phyloP scores from a whole-genome alignment of 768 basidiomycete species.

The Rubroboletus pulcherrimus region DNA sequence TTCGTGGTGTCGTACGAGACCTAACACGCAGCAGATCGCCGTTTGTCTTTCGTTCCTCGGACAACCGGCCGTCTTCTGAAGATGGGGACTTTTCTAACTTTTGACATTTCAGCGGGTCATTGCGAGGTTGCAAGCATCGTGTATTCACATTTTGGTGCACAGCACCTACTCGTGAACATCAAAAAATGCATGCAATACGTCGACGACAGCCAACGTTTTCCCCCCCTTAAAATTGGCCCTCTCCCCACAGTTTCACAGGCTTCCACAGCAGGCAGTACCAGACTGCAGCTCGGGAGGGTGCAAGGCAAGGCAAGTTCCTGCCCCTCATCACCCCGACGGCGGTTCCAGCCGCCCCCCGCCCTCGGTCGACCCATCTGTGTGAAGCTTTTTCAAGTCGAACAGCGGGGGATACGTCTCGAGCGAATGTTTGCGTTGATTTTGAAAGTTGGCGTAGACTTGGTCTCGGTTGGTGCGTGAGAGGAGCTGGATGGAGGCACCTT shows the following conservation, averaged over 20 bases:
- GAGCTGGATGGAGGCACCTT: constrained; percentile 39
- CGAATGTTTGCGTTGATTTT: constrained; percentile 2
- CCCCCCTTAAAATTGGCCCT: neutral
- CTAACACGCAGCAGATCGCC: too few relatives aligned
- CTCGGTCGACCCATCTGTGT: constrained; percentile 19
- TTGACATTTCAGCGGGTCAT: too few relatives aligned
- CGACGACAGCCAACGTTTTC: neutral
- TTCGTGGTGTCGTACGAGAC: neutral
- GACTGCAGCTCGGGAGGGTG: neutral
- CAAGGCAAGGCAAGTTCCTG: too few relatives aligned
- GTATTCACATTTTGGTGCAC: neutral
- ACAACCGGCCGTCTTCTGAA: neutral
- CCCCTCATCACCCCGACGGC: neutral
- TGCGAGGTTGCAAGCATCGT: too few relatives aligned
- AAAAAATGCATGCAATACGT: neutral
- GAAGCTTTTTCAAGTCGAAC: constrained; percentile 21
- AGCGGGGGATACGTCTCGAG: constrained; percentile 20
- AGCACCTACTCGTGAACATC: neutral
- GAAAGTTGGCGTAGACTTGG: constrained; percentile 33
- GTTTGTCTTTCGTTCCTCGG: neutral
- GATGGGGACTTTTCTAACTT: neutral
- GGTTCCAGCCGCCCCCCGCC: constrained; percentile 18
- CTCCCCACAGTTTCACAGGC: too few relatives aligned
- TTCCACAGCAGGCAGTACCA: neutral
- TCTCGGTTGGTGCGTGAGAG: constrained; percentile 35